Conservation (phyloP, 768 basidiomycete species). For the Tulasnella sp. region DNA sequence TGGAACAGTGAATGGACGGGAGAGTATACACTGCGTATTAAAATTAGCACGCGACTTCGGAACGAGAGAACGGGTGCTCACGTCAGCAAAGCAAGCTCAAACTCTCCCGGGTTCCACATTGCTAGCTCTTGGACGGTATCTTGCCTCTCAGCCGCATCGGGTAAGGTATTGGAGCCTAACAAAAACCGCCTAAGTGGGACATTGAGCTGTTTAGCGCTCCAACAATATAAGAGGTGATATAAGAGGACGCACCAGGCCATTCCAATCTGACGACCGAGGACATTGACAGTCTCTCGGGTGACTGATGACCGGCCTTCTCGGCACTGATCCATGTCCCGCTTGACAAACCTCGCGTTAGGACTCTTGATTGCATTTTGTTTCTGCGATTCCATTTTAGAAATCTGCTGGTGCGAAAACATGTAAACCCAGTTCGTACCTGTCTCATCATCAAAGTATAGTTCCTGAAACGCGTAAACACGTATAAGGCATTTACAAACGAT, state of each 20-base stretch:
- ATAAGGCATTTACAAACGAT: slow-evolving; percentile 13
- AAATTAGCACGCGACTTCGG: not conserved
- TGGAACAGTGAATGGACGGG: slow-evolving; percentile 58
- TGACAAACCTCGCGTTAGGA: slow-evolving; percentile 16
- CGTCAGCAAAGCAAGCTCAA: slow-evolving; percentile 56
- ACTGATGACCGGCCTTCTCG: not conserved
- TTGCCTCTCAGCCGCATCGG: slow-evolving; percentile 31
- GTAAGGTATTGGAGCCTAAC: slow-evolving; percentile 33
- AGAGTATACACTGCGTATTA: slow-evolving; percentile 47
- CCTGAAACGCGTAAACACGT: slow-evolving; percentile 14
- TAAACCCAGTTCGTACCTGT: not conserved
- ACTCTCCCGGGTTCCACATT: slow-evolving; percentile 63
- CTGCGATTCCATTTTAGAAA: not conserved
- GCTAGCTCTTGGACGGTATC: slow-evolving; percentile 60
- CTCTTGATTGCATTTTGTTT: slow-evolving; percentile 13
- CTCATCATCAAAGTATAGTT: slow-evolving; percentile 11
- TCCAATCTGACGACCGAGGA: not conserved
- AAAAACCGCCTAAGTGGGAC: slow-evolving; percentile 34
- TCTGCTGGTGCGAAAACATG: too few species aligned
- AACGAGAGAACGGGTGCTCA: slow-evolving; percentile 7
- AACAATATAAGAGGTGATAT: not conserved
- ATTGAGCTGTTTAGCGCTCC: not conserved
- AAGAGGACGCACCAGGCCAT: slow-evolving; percentile 6
- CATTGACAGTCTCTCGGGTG: not conserved
- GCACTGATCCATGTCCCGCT: slow-evolving; percentile 1